These are phyloP conservation scores for Phytopythium boreale DNA, from an alignment of 352 stramenopile species.

Conservation along the genomic window DNA sequence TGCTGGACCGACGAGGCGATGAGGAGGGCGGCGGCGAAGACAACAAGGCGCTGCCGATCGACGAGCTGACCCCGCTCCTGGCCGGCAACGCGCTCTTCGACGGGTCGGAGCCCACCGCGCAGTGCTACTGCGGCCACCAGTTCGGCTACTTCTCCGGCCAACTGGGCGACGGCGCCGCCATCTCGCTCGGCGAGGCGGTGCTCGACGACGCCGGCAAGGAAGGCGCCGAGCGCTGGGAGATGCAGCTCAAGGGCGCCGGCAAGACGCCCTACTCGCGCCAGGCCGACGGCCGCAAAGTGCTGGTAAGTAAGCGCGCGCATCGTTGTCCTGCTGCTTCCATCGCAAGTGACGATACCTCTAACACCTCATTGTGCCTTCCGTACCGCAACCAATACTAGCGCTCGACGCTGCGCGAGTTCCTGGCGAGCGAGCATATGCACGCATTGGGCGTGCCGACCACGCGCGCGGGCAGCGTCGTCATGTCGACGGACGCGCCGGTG, in stretches of 20 bases:
- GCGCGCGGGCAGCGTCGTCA: conserved; percentile 76
- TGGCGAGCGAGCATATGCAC: conserved; percentile 96
- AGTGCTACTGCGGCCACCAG: conserved; percentile 92
- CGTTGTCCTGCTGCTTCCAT: conserved; percentile 4
- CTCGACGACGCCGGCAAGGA: conserved; percentile 9
- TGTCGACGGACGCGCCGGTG: conserved; percentile 69
- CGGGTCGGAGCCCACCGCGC: conserved; percentile 72
- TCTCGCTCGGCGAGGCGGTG: conserved; percentile 88
- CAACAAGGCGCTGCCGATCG: conserved; percentile 25
- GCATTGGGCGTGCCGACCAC: conserved; percentile 93
- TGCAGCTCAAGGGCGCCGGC: conserved; percentile 96
- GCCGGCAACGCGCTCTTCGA: conserved; percentile 72
- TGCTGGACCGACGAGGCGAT: conserved; percentile 11
- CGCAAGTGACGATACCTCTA: too few relatives aligned
- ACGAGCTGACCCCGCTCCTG: conserved; percentile 53
- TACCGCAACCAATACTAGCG: too few relatives aligned
- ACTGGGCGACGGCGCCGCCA: conserved; percentile 87
- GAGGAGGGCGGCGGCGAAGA: conserved; percentile 8
- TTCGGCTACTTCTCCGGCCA: conserved; percentile 92
- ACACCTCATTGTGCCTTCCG: too few relatives aligned
- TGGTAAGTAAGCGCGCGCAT: conserved; percentile 22
- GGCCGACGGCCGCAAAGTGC: conserved; percentile 92
- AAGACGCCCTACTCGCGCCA: conserved; percentile 94
- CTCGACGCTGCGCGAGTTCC: conserved; percentile 96
- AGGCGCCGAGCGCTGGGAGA: conserved; percentile 74